A percentile compares a stretch with the other conserved stretches of the same genome.
These are phyloP conservation scores for Debaryomyces subglobosus DNA, from an alignment of 1,139 yeast genomes.

Conservation along the genomic window DNA sequence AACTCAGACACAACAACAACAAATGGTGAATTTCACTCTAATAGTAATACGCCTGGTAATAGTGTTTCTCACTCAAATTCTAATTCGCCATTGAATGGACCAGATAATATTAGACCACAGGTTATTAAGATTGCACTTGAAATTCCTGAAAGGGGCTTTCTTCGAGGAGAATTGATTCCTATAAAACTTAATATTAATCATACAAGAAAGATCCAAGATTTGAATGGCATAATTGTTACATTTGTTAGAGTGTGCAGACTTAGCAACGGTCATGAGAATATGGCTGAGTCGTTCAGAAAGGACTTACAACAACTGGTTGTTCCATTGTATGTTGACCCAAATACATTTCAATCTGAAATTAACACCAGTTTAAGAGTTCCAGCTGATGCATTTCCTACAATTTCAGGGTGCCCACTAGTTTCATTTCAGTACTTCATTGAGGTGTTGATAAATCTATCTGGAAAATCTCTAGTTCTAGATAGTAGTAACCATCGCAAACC, in stretches of 20 bases:
- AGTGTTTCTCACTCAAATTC: conserved; percentile 8
- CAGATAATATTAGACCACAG: conserved; percentile 20
- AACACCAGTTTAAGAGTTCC: conserved; percentile 74
- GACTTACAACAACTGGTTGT: conserved; percentile 78
- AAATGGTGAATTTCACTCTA: conserved; percentile 7
- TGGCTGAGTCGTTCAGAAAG: conserved; percentile 78
- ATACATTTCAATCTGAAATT: conserved; percentile 57
- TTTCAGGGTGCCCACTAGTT: conserved; percentile 70
- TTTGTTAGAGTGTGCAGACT: conserved; percentile 80
- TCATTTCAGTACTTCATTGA: conserved; percentile 86
- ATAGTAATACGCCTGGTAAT: conserved; percentile 5
- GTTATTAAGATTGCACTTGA: conserved; percentile 59
- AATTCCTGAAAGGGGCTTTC: conserved; percentile 68
- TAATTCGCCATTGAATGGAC: conserved; percentile 5
- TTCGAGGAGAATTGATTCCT: conserved; percentile 79
- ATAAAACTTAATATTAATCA: conserved; percentile 68
- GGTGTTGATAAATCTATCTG: conserved; percentile 70
- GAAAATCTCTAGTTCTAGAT: conserved; percentile 39
- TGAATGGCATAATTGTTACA: conserved; percentile 80
- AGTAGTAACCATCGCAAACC: conserved; percentile 28
- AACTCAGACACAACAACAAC: conserved; percentile 30
- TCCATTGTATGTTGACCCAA: conserved; percentile 80
- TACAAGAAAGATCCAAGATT: conserved; percentile 67
- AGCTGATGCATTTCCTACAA: conserved; percentile 84
- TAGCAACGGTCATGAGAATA: conserved; percentile 64